phyloP scores from a whole-genome alignment of 164 flowering plant genomes.

The Vitis labrusca region DNA sequence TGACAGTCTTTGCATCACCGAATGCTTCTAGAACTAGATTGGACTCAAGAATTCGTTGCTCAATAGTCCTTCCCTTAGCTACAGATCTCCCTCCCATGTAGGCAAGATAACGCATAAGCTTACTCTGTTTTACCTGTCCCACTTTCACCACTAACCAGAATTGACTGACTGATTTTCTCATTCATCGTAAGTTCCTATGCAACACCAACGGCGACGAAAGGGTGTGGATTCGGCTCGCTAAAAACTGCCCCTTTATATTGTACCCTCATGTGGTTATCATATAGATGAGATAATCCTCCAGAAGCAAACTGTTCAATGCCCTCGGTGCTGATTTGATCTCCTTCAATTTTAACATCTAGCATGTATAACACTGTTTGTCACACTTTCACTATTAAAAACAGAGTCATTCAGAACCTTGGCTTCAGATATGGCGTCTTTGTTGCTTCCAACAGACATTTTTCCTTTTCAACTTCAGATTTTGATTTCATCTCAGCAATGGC shows the following conservation, averaged over 20 bases:
- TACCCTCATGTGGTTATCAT: constrained; percentile 91
- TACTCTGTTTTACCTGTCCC: constrained; percentile 81
- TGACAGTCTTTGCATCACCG: no score
- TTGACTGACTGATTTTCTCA: constrained; percentile 68
- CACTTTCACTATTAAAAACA: no score
- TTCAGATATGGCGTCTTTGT: no score
- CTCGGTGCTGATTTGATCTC: no score
- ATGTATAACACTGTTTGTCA: no score
- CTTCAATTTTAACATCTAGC: no score
- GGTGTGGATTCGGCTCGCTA: constrained; percentile 98
- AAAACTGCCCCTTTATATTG: constrained; percentile 92
- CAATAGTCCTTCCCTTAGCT: constrained; percentile 66
- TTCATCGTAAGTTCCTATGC: constrained; percentile 77
- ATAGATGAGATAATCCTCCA: constrained; percentile 72
- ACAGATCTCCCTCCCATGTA: constrained; percentile 82
- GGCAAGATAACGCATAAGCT: constrained; percentile 82
- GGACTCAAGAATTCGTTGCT: constrained; percentile 67
- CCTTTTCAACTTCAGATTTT: no score
- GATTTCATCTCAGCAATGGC: no score
- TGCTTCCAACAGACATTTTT: no score
- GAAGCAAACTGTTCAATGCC: no score
- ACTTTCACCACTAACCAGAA: constrained; percentile 84
- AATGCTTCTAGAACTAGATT: no score
- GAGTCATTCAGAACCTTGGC: no score
- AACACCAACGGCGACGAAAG: constrained; percentile 98